Base-by-base conservation (phyloP, 2,329 filamentous ascomycete genomes). In the Colletotrichum eremochloae region DNA sequence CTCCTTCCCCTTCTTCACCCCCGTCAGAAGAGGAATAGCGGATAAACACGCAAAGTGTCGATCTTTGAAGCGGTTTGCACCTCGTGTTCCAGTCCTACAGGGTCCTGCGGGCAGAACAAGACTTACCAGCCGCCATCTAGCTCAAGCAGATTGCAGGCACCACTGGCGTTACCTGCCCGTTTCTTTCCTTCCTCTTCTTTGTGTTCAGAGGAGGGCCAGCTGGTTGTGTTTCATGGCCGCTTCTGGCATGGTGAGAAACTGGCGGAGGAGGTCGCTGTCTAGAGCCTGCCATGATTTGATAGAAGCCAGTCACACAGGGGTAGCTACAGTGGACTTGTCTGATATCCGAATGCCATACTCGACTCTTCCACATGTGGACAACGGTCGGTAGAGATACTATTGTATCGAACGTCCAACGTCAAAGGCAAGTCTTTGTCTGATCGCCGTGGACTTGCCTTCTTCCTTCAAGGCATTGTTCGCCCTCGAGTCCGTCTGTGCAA, bases 111-210 rank as follows among this genome's bases (percentile, higher is more conserved):
- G 50, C 33, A 31, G 36, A 20, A 62, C 46, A 52, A 31, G 29
- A 65, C 38, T 64, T 71, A 36, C 20, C 48, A 57, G 52, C 42
- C 57, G 40, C 68, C 68, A 42, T 33, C 38, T 57, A n/a, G 29
- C n/a, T 31, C 15, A 11, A 42, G 40, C 20, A 38, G 31, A 11
- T 20, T 44, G 6, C 42, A 44, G 44, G 24, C 24, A 9, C 44
- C 24, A 20, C n/a, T 31, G 31, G 24, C 11, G 46, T 50, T 2
- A 31, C 40, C 36, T 50, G 56, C 40, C 63, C 33, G 33, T 42
- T 42, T 48, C 33, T 55, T 36, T 55, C 63, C 57, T 56, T 67
- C 14, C 15, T 42, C 24, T 61, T 53, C 57, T 68, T 71, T 63
- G 14, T 33, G 24, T 29, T 48, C 24, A 24, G 24, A 24, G 24